phyloP scores from a whole-genome alignment of 306 rosid species.

The Rosa multiflora region DNA sequence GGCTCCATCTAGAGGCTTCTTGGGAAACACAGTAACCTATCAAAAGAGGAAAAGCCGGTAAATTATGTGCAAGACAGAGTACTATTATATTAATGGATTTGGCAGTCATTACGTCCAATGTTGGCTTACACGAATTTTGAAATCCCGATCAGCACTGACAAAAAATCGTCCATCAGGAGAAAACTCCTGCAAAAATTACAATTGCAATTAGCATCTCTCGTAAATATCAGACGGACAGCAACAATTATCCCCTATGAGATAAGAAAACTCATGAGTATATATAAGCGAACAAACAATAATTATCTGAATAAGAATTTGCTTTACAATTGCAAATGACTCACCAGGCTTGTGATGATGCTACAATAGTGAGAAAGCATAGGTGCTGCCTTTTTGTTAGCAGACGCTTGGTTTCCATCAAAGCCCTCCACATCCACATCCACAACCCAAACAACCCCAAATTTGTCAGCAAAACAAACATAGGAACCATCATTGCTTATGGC shows the following conservation, averaged over 20 bases:
- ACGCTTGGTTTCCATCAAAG: constrained; percentile 33
- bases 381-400: constrained; percentile 46
- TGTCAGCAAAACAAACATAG: constrained; percentile 86
- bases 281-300: neutral
- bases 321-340: constrained; percentile 28
- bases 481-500: constrained; percentile 64
- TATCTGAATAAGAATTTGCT: neutral
- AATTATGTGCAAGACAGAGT: neutral
- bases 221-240: neutral
- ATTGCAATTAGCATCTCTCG: neutral
- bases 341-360: constrained; percentile 91
- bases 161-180: constrained; percentile 71
- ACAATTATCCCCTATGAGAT: neutral
- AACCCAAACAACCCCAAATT: constrained; percentile 91
- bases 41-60: constrained; percentile 18
- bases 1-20: constrained; percentile 68
- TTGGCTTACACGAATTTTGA: constrained; percentile 78
- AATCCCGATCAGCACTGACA: constrained; percentile 89
- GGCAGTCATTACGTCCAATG: neutral
- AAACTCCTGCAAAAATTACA: constrained; percentile 57
- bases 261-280: neutral
- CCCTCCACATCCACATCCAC: constrained; percentile 65
- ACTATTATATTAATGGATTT: constrained; percentile 6
- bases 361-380: constrained; percentile 88
- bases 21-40: constrained; percentile 75